Conservation (phyloP, 2,329 filamentous ascomycete genomes). For the Cytospora mali region DNA sequence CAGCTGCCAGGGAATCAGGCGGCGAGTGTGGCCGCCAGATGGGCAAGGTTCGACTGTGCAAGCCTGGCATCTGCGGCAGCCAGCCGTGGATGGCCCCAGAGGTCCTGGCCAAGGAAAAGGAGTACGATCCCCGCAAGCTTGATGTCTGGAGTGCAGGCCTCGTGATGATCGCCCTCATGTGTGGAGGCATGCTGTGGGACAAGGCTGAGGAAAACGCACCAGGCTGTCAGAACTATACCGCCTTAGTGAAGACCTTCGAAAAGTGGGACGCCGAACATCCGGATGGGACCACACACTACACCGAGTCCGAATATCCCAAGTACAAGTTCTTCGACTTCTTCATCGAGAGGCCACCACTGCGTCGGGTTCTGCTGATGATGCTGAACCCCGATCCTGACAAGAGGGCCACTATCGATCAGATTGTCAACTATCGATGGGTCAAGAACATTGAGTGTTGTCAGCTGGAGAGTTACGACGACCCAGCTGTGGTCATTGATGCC, state of each 20-base stretch:
- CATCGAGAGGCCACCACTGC: slow-evolving; percentile 68
- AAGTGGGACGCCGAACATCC: slow-evolving; percentile 63
- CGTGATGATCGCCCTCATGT: slow-evolving; percentile 77
- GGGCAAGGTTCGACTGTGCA: slow-evolving; percentile 69
- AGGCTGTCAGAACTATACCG: slow-evolving; percentile 62
- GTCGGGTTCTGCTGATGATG: slow-evolving; percentile 77
- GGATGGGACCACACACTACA: slow-evolving; percentile 40
- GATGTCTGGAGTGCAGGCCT: slow-evolving; percentile 88
- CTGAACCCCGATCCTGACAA: slow-evolving; percentile 75
- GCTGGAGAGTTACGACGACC: slow-evolving; percentile 69
- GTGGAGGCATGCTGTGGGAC: slow-evolving; percentile 74
- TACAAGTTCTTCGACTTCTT: slow-evolving; percentile 65
- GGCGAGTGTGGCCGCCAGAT: slow-evolving; percentile 76
- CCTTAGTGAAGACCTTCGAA: slow-evolving; percentile 68
- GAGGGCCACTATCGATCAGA: slow-evolving; percentile 70
- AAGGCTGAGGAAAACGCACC: slow-evolving; percentile 56
- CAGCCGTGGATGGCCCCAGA: slow-evolving; percentile 87
- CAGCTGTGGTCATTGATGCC: slow-evolving; percentile 62
- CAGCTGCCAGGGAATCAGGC: slow-evolving; percentile 71
- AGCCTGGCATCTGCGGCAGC: slow-evolving; percentile 81
- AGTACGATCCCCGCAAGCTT: slow-evolving; percentile 73
- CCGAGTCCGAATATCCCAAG: slow-evolving; percentile 66
- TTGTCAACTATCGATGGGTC: slow-evolving; percentile 72
- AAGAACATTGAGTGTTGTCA: slow-evolving; percentile 79
- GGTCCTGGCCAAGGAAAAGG: slow-evolving; percentile 68